phyloP scores from a whole-genome alignment of 768 basidiomycete species.

The Serendipita vermifera region DNA sequence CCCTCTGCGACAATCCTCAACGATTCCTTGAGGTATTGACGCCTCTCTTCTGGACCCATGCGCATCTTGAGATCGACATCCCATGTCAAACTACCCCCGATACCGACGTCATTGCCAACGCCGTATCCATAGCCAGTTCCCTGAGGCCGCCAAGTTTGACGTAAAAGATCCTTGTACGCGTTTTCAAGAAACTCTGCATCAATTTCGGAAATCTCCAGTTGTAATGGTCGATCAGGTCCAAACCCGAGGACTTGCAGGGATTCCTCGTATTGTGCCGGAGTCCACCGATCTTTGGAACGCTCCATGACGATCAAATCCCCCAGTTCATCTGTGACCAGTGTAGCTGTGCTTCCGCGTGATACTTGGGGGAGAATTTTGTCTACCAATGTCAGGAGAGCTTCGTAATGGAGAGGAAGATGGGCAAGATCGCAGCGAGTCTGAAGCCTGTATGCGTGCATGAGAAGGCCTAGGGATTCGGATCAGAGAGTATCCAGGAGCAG shows the following conservation, averaged over 20 bases:
- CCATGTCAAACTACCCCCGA: constrained; percentile 22
- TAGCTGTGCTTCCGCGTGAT: constrained; percentile 19
- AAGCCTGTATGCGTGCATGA: constrained; percentile 66
- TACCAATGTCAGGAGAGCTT: constrained; percentile 27
- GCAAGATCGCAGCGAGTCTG: constrained; percentile 71
- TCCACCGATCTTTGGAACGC: constrained; percentile 50
- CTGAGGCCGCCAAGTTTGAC: not conserved
- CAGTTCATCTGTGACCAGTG: constrained; percentile 36
- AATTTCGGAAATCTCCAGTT: constrained; percentile 34
- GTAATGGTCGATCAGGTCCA: constrained; percentile 44
- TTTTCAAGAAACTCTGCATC: constrained; percentile 55
- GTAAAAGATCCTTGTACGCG: constrained; percentile 41
- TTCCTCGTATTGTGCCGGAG: constrained; percentile 37
- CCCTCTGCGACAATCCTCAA: constrained; percentile 56
- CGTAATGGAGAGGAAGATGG: constrained; percentile 51
- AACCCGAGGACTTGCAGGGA: constrained; percentile 47
- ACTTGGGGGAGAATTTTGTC: not conserved
- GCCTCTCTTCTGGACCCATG: constrained; percentile 32
- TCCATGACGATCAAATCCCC: constrained; percentile 50
- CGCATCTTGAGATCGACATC: constrained; percentile 41
- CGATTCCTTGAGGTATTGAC: constrained; percentile 50
- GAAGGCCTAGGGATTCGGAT: constrained; percentile 36
- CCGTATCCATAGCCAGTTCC: not conserved
- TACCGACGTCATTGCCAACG: not conserved
- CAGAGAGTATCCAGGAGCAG: constrained; percentile 10